A percentile compares a stretch with the other conserved stretches of the same genome.
phyloP scores from a whole-genome alignment of 2,329 filamentous ascomycete species.

The Pseudogymnoascus sp. region DNA sequence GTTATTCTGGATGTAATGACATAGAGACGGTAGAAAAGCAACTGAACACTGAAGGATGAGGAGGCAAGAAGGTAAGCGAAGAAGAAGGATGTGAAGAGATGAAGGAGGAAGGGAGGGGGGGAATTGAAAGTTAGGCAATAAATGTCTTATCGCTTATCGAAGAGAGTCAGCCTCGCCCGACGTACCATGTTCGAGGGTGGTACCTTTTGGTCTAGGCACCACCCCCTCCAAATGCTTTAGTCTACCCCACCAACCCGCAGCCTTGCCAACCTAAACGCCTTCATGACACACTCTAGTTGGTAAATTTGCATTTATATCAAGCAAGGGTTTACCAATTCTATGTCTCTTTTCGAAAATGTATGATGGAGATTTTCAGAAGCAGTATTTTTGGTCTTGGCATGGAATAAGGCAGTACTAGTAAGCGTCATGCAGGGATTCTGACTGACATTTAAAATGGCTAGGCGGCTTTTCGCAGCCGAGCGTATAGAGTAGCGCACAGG shows the following conservation, averaged over 20 bases:
- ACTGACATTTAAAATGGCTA: background rate
- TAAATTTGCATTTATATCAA: background rate
- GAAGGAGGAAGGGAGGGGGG: constrained; percentile 3
- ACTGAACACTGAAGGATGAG: background rate
- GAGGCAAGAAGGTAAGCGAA: constrained; percentile 6
- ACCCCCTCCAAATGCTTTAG: background rate
- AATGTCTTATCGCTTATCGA: constrained; percentile 12
- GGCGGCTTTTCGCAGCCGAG: constrained; percentile 3
- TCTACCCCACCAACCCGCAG: constrained; percentile 5
- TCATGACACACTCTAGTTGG: background rate
- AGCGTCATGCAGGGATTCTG: constrained; percentile 1
- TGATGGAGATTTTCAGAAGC: background rate
- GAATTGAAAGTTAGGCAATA: constrained; percentile 1
- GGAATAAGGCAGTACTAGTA: background rate
- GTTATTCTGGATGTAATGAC: background rate
- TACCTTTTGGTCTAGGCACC: constrained; percentile 4
- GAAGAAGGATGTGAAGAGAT: background rate
- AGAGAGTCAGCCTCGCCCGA: constrained; percentile 1
- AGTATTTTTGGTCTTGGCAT: constrained; percentile 1
- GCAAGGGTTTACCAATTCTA: background rate
- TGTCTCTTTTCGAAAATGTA: background rate
- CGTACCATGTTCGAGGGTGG: background rate
- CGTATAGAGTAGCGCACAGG: constrained; percentile 7
- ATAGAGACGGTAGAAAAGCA: background rate
- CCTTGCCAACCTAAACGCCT: background rate